A percentile compares a stretch with the other conserved stretches of the same genome.
These are phyloP conservation scores for Bromus sterilis DNA, from an alignment of 176 grass and related monocot genomes.

Conservation along the genomic window DNA sequence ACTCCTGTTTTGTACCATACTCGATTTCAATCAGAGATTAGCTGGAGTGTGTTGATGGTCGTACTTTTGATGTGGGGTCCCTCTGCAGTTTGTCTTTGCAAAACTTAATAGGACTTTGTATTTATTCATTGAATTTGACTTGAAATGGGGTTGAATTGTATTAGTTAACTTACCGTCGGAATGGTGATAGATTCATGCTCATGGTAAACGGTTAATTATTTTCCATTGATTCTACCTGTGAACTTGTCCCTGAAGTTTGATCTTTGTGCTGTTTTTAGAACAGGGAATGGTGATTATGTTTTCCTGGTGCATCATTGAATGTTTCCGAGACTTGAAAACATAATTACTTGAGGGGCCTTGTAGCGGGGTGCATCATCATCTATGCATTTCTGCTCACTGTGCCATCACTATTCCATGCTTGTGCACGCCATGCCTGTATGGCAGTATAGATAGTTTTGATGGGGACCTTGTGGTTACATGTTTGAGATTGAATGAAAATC, in stretches of 20 bases:
- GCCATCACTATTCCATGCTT: no score
- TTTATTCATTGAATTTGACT: constrained; percentile 26
- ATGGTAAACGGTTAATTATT: not conserved
- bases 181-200: constrained; percentile 13
- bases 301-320: no score
- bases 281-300: no score
- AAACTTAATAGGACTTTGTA: constrained; percentile 26
- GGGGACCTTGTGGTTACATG: no score
- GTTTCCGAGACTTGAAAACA: no score
- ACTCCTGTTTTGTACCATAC: constrained; percentile 69
- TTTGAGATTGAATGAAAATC: no score
- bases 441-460: no score
- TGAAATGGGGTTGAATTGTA: constrained; percentile 24
- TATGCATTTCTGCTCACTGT: no score
- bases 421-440: no score
- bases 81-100: not conserved
- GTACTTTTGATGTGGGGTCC: constrained; percentile 21
- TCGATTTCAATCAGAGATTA: constrained; percentile 37
- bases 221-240: not conserved
- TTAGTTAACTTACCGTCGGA: constrained; percentile 6
- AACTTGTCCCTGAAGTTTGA: not conserved
- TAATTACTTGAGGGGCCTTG: no score
- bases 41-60: constrained; percentile 23
- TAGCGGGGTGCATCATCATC: no score
- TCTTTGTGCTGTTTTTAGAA: no score